Conservation (phyloP, 2,329 filamentous ascomycete genomes). For the Aspergillus alliaceus region DNA sequence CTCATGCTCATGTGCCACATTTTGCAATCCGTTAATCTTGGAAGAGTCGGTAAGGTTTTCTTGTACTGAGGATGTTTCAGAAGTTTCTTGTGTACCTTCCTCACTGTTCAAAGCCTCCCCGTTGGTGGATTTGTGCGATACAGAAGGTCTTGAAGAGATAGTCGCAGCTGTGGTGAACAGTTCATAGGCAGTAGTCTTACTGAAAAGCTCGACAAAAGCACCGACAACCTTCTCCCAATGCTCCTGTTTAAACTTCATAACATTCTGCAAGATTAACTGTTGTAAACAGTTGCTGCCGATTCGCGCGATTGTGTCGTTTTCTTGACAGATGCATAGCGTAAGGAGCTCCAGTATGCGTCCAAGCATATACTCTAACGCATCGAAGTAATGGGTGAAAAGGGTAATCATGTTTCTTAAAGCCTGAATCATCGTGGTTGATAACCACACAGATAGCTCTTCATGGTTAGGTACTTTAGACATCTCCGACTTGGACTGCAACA, state of each 20-base stretch:
- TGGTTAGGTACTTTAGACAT: constrained; percentile 95
- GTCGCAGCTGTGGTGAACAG: constrained; percentile 80
- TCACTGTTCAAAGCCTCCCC: constrained; percentile 27
- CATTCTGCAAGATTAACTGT: constrained; percentile 93
- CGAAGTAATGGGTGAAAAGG: constrained; percentile 97
- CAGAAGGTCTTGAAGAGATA: constrained; percentile 35
- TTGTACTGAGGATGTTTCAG: constrained; percentile 20
- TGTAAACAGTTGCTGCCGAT: constrained; percentile 98
- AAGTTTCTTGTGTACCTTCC: constrained; percentile 23
- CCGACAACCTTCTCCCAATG: constrained; percentile 96
- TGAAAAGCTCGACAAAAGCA: constrained; percentile 93
- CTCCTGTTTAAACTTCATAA: constrained; percentile 79
- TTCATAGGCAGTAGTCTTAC: constrained; percentile 89
- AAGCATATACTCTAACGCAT: constrained; percentile 94
- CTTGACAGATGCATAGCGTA: constrained; percentile 95
- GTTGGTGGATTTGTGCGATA: constrained; percentile 30
- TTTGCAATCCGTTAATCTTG: constrained; percentile 30
- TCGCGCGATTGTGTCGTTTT: constrained; percentile 96
- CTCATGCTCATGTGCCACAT: constrained; percentile 32
- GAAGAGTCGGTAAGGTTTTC: constrained; percentile 24
- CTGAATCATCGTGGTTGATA: constrained; percentile 99
- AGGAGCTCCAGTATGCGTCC: constrained; percentile 94
- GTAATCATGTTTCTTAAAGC: constrained; percentile 97
- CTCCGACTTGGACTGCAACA: constrained; percentile 91
- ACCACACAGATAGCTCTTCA: constrained; percentile 96